Conservation (phyloP, 2,329 filamentous ascomycete genomes). For the Lachnum nothofagi region DNA sequence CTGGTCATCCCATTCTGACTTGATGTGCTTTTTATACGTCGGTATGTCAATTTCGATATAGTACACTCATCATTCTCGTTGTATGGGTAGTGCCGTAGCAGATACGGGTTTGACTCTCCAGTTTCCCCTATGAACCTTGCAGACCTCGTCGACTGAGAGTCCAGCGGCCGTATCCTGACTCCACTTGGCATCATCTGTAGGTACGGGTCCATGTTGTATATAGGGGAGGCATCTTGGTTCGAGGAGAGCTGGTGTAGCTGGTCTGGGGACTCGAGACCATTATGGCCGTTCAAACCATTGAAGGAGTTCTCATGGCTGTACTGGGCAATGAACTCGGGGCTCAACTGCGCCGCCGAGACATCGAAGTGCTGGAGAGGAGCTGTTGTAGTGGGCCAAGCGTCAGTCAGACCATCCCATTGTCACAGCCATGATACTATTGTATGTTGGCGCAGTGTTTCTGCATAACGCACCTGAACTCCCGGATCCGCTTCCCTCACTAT, state of each 20-base stretch:
- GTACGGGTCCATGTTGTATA: conserved; percentile 28
- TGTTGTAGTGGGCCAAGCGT: conserved; percentile 10
- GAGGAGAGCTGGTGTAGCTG: conserved; percentile 21
- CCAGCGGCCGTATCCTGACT: conserved; percentile 25
- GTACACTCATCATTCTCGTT: conserved; percentile 32
- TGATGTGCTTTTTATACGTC: conserved; percentile 24
- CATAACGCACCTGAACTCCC: conserved; percentile 1
- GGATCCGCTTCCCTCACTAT: conserved; percentile 20
- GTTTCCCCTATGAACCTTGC: conserved; percentile 32
- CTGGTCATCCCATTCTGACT: conserved; percentile 20
- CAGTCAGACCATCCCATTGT: conserved; percentile 6
- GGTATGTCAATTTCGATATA: conserved; percentile 31
- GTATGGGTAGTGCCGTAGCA: conserved; percentile 29
- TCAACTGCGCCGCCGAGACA: conserved; percentile 22
- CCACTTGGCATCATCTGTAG: conserved; percentile 24
- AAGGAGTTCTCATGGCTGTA: conserved; percentile 26
- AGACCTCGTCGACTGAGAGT: conserved; percentile 25
- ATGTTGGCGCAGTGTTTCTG: background rate
- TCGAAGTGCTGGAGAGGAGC: conserved; percentile 26
- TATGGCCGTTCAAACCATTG: conserved; percentile 25
- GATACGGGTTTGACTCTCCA: conserved; percentile 32
- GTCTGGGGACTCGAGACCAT: conserved; percentile 21
- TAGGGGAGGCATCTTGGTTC: conserved; percentile 26
- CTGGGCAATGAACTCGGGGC: conserved; percentile 28
- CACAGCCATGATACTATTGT: background rate